Evolutionary conservation across 1,139 yeast species (phyloP), one percentile per base, ranked within the genome.

Genomic region (Arxiozyma bovina): DNA sequence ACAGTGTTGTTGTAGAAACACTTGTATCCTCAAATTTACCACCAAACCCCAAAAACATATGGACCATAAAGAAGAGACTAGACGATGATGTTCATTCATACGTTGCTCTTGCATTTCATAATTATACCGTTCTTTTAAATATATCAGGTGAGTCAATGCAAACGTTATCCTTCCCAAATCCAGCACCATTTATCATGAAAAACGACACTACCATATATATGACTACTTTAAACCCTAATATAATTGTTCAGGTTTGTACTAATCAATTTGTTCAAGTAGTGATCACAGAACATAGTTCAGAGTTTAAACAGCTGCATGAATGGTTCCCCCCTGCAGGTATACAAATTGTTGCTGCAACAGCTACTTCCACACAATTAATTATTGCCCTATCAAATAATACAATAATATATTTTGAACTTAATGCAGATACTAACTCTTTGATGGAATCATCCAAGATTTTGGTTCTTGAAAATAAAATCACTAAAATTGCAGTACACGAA

Each of bases 271-370:
- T 85, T 20, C 91, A 87, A 61, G 74, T 90, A 15, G 45, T 52
- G n/a, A 21, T 53, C 1, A 34, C 20, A 7, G 40, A 51, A 7
- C 42, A 21, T 3, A 46, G 15, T 4, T 21, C 47, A 18, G 23
- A 53, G 2, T 61, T 57, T 41, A 45, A 52, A 5, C 46, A 52
- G 34, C 60, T 60, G 30, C 74, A 81, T 8, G 87, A 87, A 59
- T 93, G 99, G 99, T 75, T 72, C 45, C 89, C 96, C 1, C 96
- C 96, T 0, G 84, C 85, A 0, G 96, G 95, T 7, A 81, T 85
- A 18, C 74, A 78, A 38, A 77, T 93, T 45, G 64, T 78, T 0
- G 72, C 74, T 30, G 85, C 91, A 0, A 69, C 88, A 1, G 72
- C 85, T 3, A 88, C 88, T 43, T 74, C 77, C 45, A 76, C 78